Base-by-base conservation (phyloP, 768 basidiomycete species). In the Pisolithus sp. region DNA sequence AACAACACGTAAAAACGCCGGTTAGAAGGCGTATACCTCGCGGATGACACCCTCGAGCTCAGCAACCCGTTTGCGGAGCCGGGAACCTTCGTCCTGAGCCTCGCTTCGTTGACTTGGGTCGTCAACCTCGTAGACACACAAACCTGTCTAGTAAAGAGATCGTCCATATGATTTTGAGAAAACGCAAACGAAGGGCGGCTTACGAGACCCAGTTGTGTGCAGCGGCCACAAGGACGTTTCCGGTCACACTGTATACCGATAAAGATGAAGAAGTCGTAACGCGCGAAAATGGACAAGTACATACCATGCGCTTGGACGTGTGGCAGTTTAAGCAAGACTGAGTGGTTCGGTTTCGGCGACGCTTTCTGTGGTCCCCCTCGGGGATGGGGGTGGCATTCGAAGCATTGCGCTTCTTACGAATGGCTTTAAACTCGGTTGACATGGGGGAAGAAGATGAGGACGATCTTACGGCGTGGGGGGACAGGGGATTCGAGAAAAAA, bases 111-210 rank as follows among this genome's bases (percentile, higher is more conserved):
- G 78, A 53, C 66, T 79, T 23, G 84, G 83, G 59, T 88, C 86
- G 59, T 90, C 88, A 7, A 90, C 80, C 64, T 92, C 87, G 59
- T 92, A 92, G 9, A 90, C 84, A 62, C 89, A 92, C 4, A 89
- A 73, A 1, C 87, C 88, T 45, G 86, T 89, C 86, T 88, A 56
- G 40, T 42, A n/a, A 34, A 38, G 18, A 45, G 12, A 23, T 17
- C 55, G 20, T 52, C 46, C 26, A 17, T 34, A n/a, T 49, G 18
- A 43, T 57, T 59, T 23, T 64, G 34, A 46, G 26, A 59, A 50
- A 66, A 67, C 62, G 57, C 60, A 64, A 48, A 64, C 12, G 4
- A 57, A 51, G 59, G 57, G 30, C 62, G 56, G 47, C 70, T 53
- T 50, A 71, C 71, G 49, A 76, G 57, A 30, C 68, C 72, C 7